Percentiles rank a stretch among this genome's conserved stretches.
These are phyloP conservation scores for Rubroboletus pulcherrimus DNA, from an alignment of 768 basidiomycete genomes.

Conservation along the genomic window DNA sequence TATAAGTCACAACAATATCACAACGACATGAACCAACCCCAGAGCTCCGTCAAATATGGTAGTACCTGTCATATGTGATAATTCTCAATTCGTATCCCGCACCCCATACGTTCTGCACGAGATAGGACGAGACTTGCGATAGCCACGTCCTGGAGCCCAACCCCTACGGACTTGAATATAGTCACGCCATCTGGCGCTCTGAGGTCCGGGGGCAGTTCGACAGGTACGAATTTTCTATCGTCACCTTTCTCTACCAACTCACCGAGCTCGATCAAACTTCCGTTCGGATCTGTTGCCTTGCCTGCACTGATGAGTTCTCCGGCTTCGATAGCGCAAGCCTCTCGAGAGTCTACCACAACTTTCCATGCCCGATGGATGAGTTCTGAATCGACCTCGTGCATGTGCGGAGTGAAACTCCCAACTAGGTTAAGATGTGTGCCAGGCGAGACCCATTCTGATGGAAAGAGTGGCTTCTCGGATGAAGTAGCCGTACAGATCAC, in stretches of 20 bases:
- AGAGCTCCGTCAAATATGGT: not conserved
- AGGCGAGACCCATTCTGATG: constrained; percentile 54
- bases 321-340: constrained; percentile 71
- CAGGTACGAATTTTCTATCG: constrained; percentile 7
- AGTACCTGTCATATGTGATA: not conserved
- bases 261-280: constrained; percentile 64
- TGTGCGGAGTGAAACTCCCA: constrained; percentile 77
- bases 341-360: constrained; percentile 71
- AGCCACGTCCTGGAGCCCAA: constrained; percentile 84
- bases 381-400: constrained; percentile 68
- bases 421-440: constrained; percentile 72
- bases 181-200: constrained; percentile 49
- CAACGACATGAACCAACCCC: not conserved
- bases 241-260: constrained; percentile 41
- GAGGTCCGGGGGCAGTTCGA: constrained; percentile 12
- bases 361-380: constrained; percentile 53
- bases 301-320: constrained; percentile 67
- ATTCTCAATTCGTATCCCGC: constrained; percentile 40
- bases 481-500: constrained; percentile 77
- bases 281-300: constrained; percentile 37
- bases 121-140: constrained; percentile 68
- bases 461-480: constrained; percentile 66
- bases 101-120: constrained; percentile 49
- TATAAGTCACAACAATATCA: not conserved
- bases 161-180: constrained; percentile 85